phyloP scores from a whole-genome alignment of 306 rosid genomes.

The Delonix regia region DNA sequence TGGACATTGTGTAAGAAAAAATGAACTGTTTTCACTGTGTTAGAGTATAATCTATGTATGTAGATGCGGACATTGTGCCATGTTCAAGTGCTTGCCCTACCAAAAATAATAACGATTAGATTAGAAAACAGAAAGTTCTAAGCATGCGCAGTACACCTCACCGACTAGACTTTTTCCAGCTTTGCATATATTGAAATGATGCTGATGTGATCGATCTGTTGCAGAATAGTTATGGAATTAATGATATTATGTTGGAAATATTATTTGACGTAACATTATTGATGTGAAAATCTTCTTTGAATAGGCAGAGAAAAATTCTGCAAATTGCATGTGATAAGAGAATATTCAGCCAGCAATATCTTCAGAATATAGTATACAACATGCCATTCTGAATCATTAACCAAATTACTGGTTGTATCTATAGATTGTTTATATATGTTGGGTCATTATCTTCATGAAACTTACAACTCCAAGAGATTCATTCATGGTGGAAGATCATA shows the following conservation, averaged over 20 bases:
- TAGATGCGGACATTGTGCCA: background rate
- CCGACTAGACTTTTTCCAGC: background rate
- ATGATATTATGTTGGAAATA: background rate
- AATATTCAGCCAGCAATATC: background rate
- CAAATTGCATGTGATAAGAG: background rate
- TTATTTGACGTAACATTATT: background rate
- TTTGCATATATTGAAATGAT: no score
- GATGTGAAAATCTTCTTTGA: background rate
- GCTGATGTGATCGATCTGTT: background rate
- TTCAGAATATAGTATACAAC: no score
- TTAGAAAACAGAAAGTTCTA: no score
- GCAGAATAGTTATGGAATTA: background rate
- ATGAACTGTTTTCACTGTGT: background rate
- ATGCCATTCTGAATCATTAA: background rate
- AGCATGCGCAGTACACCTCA: no score
- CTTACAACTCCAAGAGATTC: constrained; percentile 36
- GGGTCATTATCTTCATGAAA: constrained; percentile 30
- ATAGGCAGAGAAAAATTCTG: background rate
- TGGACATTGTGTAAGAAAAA: no score
- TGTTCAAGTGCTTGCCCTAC: background rate
- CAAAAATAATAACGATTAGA: background rate
- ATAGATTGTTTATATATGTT: background rate
- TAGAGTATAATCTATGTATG: background rate
- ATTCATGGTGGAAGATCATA: constrained; percentile 24
- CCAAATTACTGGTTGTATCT: background rate